A percentile compares a stretch with the other conserved stretches of the same genome.
Evolutionary conservation across 2,329 filamentous ascomycete species (phyloP).

Genomic region (Harringtonia lauricola): DNA sequence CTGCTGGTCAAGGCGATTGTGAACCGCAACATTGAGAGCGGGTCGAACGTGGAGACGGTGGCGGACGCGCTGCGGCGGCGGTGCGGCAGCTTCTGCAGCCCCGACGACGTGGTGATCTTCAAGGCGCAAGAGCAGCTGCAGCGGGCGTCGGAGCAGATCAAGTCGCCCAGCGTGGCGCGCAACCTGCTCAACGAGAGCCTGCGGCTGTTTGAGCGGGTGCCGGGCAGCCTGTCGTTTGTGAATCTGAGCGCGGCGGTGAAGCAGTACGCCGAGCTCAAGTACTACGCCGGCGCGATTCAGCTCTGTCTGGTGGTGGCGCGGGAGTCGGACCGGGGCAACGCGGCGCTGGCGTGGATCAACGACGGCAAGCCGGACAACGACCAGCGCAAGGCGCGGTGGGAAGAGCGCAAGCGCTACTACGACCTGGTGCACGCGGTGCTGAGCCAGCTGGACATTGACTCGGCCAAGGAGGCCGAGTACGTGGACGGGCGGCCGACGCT

Average conservation of each 20-base stretch:
- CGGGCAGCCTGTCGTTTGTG: slow-evolving; percentile 66
- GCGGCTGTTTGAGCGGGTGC: slow-evolving; percentile 79
- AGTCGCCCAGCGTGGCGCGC: slow-evolving; percentile 65
- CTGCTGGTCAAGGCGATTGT: slow-evolving; percentile 95
- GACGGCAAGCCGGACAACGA: slow-evolving; percentile 68
- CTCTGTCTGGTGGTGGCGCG: slow-evolving; percentile 74
- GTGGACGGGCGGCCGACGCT: slow-evolving; percentile 70
- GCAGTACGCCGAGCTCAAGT: slow-evolving; percentile 72
- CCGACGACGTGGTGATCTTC: slow-evolving; percentile 96
- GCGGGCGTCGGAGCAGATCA: slow-evolving; percentile 67
- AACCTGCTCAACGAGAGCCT: slow-evolving; percentile 81
- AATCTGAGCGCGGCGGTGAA: slow-evolving; percentile 69
- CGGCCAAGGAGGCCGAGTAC: slow-evolving; percentile 56
- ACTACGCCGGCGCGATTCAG: slow-evolving; percentile 89
- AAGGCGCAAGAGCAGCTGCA: slow-evolving; percentile 94
- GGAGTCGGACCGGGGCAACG: slow-evolving; percentile 78
- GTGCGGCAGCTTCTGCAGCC: slow-evolving; percentile 94
- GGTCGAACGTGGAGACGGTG: slow-evolving; percentile 94
- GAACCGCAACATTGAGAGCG: slow-evolving; percentile 92
- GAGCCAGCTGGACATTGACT: slow-evolving; percentile 61
- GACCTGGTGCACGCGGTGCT: slow-evolving; percentile 78
- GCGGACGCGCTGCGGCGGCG: slow-evolving; percentile 85
- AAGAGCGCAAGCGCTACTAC: slow-evolving; percentile 69
- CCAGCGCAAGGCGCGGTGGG: slow-evolving; percentile 54
- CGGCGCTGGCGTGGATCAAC: slow-evolving; percentile 75